Evolutionary conservation across 2,329 filamentous ascomycete species (phyloP).

Genomic region (Clonostachys byssicola): DNA sequence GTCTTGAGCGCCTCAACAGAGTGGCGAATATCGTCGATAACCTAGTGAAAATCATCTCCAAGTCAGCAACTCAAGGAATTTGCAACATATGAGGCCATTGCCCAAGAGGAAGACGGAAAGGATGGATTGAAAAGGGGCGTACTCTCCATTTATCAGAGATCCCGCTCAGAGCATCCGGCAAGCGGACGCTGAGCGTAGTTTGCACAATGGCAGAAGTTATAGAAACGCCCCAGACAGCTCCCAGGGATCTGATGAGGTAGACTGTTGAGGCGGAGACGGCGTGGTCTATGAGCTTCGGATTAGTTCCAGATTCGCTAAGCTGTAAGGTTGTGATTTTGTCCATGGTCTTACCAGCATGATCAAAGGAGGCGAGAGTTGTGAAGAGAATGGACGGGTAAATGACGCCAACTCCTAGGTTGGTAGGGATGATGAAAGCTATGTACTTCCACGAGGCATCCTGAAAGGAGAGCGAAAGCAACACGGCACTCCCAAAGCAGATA

Average conservation of each 20-base stretch:
- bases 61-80: conserved; percentile 1
- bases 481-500: conserved; percentile 48
- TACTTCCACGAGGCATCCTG: conserved; percentile 50
- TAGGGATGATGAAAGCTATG: conserved; percentile 50
- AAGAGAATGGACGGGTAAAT: conserved; percentile 56
- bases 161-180: conserved; percentile 48
- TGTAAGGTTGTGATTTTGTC: background rate
- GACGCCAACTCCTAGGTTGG: conserved; percentile 57
- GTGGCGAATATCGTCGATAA: conserved; percentile 59
- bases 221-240: conserved; percentile 61
- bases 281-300: conserved; percentile 39
- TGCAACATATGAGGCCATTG: background rate
- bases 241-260: conserved; percentile 60
- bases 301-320: background rate
- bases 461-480: conserved; percentile 44
- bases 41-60: conserved; percentile 27
- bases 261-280: conserved; percentile 59
- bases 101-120: background rate
- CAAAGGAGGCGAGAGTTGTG: conserved; percentile 58
- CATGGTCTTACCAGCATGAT: conserved; percentile 46
- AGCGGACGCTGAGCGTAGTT: conserved; percentile 50
- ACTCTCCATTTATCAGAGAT: conserved; percentile 56
- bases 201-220: conserved; percentile 59
- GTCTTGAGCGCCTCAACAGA: conserved; percentile 51
- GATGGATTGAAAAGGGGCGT: conserved; percentile 17